phyloP scores from a whole-genome alignment of 192 early-diverging fungal species.

The Allomyces macrogynus region DNA sequence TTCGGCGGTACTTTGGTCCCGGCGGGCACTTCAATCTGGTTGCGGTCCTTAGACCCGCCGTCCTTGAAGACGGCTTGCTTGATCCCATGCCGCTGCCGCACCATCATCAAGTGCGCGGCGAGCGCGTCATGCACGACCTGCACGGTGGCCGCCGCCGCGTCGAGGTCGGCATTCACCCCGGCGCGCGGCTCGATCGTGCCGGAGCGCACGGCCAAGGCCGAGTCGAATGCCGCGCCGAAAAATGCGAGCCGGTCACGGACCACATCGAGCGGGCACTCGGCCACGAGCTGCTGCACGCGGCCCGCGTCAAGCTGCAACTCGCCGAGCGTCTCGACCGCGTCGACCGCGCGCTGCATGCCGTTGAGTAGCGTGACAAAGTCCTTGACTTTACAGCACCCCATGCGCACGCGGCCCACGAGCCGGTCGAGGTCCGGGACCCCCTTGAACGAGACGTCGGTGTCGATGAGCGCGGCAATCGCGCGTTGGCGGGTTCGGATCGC shows the following conservation, averaged over 20 bases:
- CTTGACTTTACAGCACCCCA: conserved; percentile 58
- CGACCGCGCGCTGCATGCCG: conserved; percentile 17
- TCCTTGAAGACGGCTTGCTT: conserved; percentile 41
- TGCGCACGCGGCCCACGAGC: conserved; percentile 33
- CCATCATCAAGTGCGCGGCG: too few relatives aligned
- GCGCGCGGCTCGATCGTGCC: too few relatives aligned
- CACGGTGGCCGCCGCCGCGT: too few relatives aligned
- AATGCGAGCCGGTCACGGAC: conserved; percentile 41
- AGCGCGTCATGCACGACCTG: too few relatives aligned
- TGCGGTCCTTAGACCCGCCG: conserved; percentile 77
- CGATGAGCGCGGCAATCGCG: neutral
- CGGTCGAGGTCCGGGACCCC: neutral
- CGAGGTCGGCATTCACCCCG: too few relatives aligned
- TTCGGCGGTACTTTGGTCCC: conserved; percentile 47
- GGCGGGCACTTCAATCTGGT: conserved; percentile 75
- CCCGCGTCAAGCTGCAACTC: conserved; percentile 26
- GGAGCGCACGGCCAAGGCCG: too few relatives aligned
- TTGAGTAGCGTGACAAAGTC: conserved; percentile 57
- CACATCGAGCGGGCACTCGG: conserved; percentile 17
- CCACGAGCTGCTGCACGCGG: conserved; percentile 25
- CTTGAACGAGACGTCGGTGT: neutral
- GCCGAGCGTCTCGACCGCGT: conserved; percentile 10
- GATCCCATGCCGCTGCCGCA: too few relatives aligned
- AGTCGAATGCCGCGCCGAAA: conserved; percentile 55
- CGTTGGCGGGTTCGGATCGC: neutral